phyloP scores from a whole-genome alignment of 2,329 filamentous ascomycete genomes.

The Hymenoscyphus scutula region DNA sequence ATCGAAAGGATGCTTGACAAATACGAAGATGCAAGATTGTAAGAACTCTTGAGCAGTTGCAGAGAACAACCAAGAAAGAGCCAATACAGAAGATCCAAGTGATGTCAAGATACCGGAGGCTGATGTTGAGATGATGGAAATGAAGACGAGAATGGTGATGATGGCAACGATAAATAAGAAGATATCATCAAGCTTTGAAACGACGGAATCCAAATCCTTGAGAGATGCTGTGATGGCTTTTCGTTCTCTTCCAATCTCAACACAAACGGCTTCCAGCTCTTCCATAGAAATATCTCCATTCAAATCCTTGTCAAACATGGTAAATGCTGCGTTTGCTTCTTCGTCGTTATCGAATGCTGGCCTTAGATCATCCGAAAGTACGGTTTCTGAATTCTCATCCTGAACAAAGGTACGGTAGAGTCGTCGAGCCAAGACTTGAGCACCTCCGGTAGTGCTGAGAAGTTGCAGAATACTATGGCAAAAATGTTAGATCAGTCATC shows the following conservation, averaged over 20 bases:
- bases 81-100: slow-evolving; percentile 81
- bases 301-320: slow-evolving; percentile 93
- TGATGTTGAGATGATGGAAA: slow-evolving; percentile 85
- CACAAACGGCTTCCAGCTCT: slow-evolving; percentile 87
- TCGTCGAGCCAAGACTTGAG: slow-evolving; percentile 81
- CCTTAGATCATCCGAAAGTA: slow-evolving; percentile 74
- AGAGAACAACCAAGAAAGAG: slow-evolving; percentile 88
- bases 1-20: slow-evolving; percentile 96
- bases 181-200: slow-evolving; percentile 83
- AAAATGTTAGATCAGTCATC: slow-evolving; percentile 18
- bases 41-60: slow-evolving; percentile 92
- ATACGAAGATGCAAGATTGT: slow-evolving; percentile 91
- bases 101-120: slow-evolving; percentile 90
- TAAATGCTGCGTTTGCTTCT: slow-evolving; percentile 84
- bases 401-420: slow-evolving; percentile 82
- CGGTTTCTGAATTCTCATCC: slow-evolving; percentile 70
- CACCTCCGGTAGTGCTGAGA: slow-evolving; percentile 67
- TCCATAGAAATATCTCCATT: slow-evolving; percentile 97
- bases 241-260: slow-evolving; percentile 90
- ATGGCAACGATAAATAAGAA: slow-evolving; percentile 83
- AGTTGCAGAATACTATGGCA: slow-evolving; percentile 64
- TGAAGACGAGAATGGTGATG: slow-evolving; percentile 79
- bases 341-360: slow-evolving; percentile 77
- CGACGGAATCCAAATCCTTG: slow-evolving; percentile 92
- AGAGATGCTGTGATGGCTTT: slow-evolving; percentile 93